Percentiles rank a stretch among this genome's conserved stretches.
Evolutionary conservation across 2,329 filamentous ascomycete species (phyloP).

Genomic region (Fusarium bactridioides): DNA sequence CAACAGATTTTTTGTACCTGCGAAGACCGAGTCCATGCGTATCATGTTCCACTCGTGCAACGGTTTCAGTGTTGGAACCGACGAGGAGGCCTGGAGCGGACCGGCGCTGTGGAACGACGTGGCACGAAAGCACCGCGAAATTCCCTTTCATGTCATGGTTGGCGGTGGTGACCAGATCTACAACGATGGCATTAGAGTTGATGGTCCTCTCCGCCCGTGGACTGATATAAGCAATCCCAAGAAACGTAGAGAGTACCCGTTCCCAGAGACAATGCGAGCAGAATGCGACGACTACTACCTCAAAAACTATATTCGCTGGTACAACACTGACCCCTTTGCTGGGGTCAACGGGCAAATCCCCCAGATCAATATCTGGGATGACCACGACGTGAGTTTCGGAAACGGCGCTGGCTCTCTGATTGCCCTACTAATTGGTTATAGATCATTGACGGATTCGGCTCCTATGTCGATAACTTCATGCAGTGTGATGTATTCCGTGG

Average conservation of each 20-base stretch:
- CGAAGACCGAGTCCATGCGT: constrained; percentile 86
- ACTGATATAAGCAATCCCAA: constrained; percentile 82
- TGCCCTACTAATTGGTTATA: constrained; percentile 55
- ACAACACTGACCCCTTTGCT: constrained; percentile 83
- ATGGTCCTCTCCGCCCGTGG: constrained; percentile 84
- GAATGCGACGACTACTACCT: constrained; percentile 92
- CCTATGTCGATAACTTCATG: constrained; percentile 95
- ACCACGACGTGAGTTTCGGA: constrained; percentile 73
- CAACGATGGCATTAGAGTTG: constrained; percentile 89
- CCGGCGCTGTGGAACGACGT: constrained; percentile 97
- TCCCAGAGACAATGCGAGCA: constrained; percentile 79
- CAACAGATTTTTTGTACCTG: constrained; percentile 87
- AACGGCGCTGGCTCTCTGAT: not conserved
- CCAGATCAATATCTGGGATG: constrained; percentile 98
- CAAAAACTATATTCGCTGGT: constrained; percentile 87
- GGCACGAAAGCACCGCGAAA: constrained; percentile 77
- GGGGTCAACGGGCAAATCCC: constrained; percentile 90
- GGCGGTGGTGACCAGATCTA: constrained; percentile 97
- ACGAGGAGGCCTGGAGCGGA: constrained; percentile 86
- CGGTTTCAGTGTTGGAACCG: constrained; percentile 88
- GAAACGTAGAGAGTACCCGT: constrained; percentile 80
- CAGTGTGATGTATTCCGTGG: constrained; percentile 89
- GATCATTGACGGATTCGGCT: constrained; percentile 92
- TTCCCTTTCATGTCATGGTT: constrained; percentile 94
- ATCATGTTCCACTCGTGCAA: constrained; percentile 99